phyloP scores from a whole-genome alignment of 495 filamentous ascomycete species.

The Lasiosphaeria hispida region DNA sequence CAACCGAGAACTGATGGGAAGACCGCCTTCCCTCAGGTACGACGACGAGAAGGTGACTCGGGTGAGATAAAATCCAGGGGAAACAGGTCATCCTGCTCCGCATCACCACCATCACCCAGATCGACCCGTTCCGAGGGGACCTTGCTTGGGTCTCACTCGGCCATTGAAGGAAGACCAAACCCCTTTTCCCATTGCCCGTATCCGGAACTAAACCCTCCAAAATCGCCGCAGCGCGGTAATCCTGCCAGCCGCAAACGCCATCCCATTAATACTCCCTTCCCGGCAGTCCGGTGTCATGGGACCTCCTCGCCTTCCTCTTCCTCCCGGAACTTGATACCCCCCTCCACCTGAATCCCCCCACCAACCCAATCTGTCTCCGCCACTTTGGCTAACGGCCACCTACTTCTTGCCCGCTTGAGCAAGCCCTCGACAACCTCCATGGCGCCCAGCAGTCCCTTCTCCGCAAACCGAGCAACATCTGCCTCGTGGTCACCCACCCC shows the following conservation, averaged over 20 bases:
- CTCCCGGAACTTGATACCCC: constrained; percentile 66
- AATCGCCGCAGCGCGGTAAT: too few species aligned
- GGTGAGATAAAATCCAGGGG: too few species aligned
- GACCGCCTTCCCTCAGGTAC: too few species aligned
- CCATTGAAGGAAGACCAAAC: too few species aligned
- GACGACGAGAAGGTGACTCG: too few species aligned
- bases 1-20: too few species aligned
- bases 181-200: too few species aligned
- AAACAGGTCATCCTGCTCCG: too few species aligned
- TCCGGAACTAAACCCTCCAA: too few species aligned
- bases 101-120: too few species aligned
- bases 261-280: neutral
- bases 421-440: constrained; percentile 77
- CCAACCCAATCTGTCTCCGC: constrained; percentile 72
- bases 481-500: constrained; percentile 47
- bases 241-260: neutral
- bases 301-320: constrained; percentile 59
- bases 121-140: too few species aligned
- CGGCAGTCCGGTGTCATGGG: constrained; percentile 14
- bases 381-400: constrained; percentile 71
- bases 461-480: constrained; percentile 49
- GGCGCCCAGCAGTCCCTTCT: constrained; percentile 65
- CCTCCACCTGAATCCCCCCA: constrained; percentile 67
- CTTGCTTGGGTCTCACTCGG: too few species aligned
- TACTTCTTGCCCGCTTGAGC: constrained; percentile 71